Base-by-base conservation (phyloP, 2,329 filamentous ascomycete species). In the Scytalidium lignicola region DNA sequence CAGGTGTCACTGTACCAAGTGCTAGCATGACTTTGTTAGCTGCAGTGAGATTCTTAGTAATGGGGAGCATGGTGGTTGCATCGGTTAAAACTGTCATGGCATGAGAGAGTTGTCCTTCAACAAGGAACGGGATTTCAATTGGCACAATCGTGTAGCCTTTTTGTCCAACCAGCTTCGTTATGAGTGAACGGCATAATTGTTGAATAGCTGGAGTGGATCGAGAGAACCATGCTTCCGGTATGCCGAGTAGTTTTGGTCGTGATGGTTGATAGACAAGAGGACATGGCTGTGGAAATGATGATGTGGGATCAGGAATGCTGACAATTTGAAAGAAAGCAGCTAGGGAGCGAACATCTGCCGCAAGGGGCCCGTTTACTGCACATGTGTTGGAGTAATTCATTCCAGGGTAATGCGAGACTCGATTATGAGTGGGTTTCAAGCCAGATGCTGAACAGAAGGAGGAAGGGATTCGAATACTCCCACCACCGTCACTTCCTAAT, bases 71-170 rank as follows among this genome's bases (percentile, higher is more conserved):
- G 1, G 73, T 70, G 1, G 73, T 67, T 1, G 66, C 74, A 40
- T 91, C 86, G 7, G 78, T 75, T 47, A 91, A 77, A 53, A 90
- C 86, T 0, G 86, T 88, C 53, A 91, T 67, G 19, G 84, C 83
- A 64, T 91, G 87, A 0, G 86, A 86, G 18, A 80, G 74, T 64
- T 90, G 85, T 19, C 83, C 85, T 58, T 88, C 77, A 10, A 73
- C 61, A 1, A 81, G 57, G 21, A 80, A 73, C 0, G 83, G 82
- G 44, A 86, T 76, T 3, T 70, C 69, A 51, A 86, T 77, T 29
- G 79, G 70, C 2, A 85, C 67, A 2, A 74, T 60, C 15, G 65
- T 64, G 62, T 44, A 44, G 15, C 26, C 26, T 19, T 44, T 19
- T 13, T 22, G 3, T 29, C 2, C 15, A 10, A 17, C 85, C 85